Base-by-base conservation (phyloP, 768 basidiomycete species). In the Trametes cinnabarina region DNA sequence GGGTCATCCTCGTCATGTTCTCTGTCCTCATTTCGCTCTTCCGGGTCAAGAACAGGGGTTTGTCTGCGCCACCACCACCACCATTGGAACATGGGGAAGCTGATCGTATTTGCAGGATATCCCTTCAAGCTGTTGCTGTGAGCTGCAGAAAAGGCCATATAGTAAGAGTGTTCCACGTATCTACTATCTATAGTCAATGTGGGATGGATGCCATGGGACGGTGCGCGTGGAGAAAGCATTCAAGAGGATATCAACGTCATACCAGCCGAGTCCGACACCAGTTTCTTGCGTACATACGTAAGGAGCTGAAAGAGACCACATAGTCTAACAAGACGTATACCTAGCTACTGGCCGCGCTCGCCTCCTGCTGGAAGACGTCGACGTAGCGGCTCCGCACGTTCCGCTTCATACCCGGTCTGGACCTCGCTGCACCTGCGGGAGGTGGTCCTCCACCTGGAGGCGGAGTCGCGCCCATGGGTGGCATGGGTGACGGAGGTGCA, bases 11-110 rank as follows among this genome's bases (percentile, higher is more conserved):
- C 71, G 76, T 96, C 66, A 77, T 96, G 48, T 97, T 94, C 74
- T 93, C 92, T 35, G 78, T 94, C 60, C 78, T 98, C 37, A 73
- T 97, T 34, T 90, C 89, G 26, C 68, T 98, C 43, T 98, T 98
- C 80, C 83, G 84, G 66, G 75, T 94, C 60, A 98, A 98, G 77
- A 96, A 97, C 72, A 80, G 85, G 74, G 90, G 93, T 91, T 58
- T 49, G 80, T 69, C 23, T 20, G 12, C 10, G 25, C 43, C 15
- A 19, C 37, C 51, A 8, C 0, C 11, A 11, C 1, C 49, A 12
- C 10, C 15, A n/a, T 3, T 5, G 8, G 25, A 8, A 32, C n/a
- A 15, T 22, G 9, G 25, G 8, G 11, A 47, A 6, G 17, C 23
- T 43, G 22, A 37, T 34, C 42, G 39, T 34, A 28, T 52, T 20